Conservation (phyloP, 148 eudicot genomes). For the Agrostemma githago region DNA sequence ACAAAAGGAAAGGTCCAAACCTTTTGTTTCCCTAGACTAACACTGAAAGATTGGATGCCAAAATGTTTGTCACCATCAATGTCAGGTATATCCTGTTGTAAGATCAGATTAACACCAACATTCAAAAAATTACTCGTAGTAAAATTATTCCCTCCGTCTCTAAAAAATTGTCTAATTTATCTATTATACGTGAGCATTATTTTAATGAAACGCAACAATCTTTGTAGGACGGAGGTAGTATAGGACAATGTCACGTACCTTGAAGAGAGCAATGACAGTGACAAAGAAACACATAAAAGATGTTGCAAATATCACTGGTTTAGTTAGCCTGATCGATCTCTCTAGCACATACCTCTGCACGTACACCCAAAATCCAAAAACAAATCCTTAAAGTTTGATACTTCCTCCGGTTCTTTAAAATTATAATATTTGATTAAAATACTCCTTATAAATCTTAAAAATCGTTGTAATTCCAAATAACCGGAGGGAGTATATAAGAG, state of each 20-base stretch:
- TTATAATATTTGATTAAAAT: too few species aligned
- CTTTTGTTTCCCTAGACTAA: conserved; percentile 41
- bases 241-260: conserved; percentile 6
- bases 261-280: conserved; percentile 34
- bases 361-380: too few species aligned
- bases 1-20: conserved; percentile 7
- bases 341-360: conserved; percentile 30
- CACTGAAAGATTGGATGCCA: conserved; percentile 32
- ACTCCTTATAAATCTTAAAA: too few species aligned
- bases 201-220: too few species aligned
- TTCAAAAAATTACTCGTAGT: not conserved
- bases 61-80: conserved; percentile 31
- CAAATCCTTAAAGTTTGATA: too few species aligned
- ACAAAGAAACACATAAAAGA: conserved; percentile 33
- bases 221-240: too few species aligned
- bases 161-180: too few species aligned
- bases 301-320: conserved; percentile 29
- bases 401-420: too few species aligned
- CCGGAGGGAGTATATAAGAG: too few species aligned
- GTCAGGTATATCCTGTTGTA: conserved; percentile 28
- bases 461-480: too few species aligned
- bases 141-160: not conserved
- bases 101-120: conserved; percentile 7
- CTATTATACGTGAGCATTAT: too few species aligned
- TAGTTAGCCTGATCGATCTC: conserved; percentile 21